Conservation (phyloP, 495 filamentous ascomycete species). For the Polyplosphaeria fusca region DNA sequence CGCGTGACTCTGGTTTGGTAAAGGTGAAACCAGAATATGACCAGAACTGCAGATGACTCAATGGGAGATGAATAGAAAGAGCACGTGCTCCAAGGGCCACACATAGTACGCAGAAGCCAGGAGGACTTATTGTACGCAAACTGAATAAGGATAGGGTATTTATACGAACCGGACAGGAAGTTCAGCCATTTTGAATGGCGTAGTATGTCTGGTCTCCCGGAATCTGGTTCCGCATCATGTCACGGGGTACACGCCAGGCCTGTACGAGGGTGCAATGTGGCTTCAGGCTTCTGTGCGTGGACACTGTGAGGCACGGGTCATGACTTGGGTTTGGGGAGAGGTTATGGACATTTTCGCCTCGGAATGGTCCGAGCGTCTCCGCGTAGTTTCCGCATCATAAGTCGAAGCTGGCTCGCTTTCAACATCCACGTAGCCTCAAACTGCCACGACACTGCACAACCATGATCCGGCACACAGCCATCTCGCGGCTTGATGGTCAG, state of each 20-base stretch:
- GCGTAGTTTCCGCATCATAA: neutral
- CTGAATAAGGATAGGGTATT: no score
- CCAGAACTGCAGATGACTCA: neutral
- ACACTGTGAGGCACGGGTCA: neutral
- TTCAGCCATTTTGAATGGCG: neutral
- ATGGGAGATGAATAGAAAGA: no score
- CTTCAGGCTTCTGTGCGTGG: neutral
- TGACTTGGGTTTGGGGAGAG: neutral
- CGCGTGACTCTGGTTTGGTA: neutral
- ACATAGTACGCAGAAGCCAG: no score
- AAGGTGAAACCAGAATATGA: neutral
- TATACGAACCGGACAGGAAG: neutral
- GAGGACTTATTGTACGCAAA: no score
- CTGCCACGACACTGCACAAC: constrained; percentile 28
- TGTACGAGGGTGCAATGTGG: neutral
- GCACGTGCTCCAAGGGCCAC: no score
- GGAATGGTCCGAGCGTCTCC: constrained; percentile 2
- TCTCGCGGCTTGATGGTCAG: constrained; percentile 87
- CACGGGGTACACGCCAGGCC: neutral
- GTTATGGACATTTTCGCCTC: neutral
- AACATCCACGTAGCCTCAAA: constrained; percentile 6
- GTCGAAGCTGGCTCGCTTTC: neutral
- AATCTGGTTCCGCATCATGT: neutral
- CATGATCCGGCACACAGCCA: constrained; percentile 96
- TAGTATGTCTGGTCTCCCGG: neutral